phyloP scores from a whole-genome alignment of 2,329 filamentous ascomycete genomes.

The Pyrenochaeta sp. region DNA sequence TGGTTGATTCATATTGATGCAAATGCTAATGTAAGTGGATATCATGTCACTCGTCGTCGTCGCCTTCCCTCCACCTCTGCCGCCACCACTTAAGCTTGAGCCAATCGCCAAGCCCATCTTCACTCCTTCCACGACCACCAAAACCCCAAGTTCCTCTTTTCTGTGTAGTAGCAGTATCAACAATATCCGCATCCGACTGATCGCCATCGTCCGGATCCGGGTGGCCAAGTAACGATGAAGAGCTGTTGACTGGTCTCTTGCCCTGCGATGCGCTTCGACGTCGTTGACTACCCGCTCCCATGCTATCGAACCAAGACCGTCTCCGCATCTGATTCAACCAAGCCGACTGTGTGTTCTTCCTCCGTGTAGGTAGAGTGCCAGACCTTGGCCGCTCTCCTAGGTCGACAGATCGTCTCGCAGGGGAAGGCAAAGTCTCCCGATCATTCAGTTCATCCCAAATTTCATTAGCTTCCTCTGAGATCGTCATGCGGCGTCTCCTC shows the following conservation, averaged over 20 bases:
- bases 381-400: conserved; percentile 42
- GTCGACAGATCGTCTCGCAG: conserved; percentile 40
- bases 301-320: conserved; percentile 48
- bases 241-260: conserved; percentile 36
- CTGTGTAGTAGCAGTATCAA: conserved; percentile 18
- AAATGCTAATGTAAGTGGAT: conserved; percentile 5
- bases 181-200: conserved; percentile 38
- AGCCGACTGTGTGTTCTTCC: conserved; percentile 39
- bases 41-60: conserved; percentile 27
- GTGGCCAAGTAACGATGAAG: conserved; percentile 34
- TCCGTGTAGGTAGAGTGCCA: conserved; percentile 41
- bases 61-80: conserved; percentile 44
- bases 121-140: conserved; percentile 24
- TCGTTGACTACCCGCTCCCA: conserved; percentile 26
- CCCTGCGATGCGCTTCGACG: conserved; percentile 39
- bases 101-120: conserved; percentile 46
- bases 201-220: conserved; percentile 42
- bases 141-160: conserved; percentile 40
- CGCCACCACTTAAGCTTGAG: conserved; percentile 51
- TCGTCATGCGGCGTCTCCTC: conserved; percentile 53
- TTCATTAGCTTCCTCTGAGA: conserved; percentile 75
- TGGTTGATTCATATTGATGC: conserved; percentile 11
- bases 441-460: conserved; percentile 92
- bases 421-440: conserved; percentile 40
- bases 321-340: conserved; percentile 47